Evolutionary conservation across 2,329 filamentous ascomycete genomes (phyloP), one percentile per base, ranked within the genome.

Genomic region (Phaeoacremonium minimum): DNA sequence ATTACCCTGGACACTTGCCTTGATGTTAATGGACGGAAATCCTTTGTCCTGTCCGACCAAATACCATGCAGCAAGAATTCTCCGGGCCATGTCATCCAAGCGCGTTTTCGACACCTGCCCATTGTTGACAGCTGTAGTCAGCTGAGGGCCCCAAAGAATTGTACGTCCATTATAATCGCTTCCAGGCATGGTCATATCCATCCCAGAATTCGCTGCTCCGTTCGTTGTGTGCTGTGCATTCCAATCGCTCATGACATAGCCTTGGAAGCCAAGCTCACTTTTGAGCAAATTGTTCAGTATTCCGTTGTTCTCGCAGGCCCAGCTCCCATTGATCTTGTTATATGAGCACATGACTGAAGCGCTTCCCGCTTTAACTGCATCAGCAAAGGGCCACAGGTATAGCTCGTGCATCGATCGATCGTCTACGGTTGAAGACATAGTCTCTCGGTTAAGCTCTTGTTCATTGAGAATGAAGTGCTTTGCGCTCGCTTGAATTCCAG

Each of bases 141-240:
- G 68, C 42, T 64, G 64, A 8, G 65, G 57, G 1, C 77, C 77
- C 77, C 77, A 81, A 26, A 73, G 64, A 4, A 77, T 55, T 29
- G 63, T 69, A 19, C 60, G 60, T 31, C 70, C 66, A 53, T 75
- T 76, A 50, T 58, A 77, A 48, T 75, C 66, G 35, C 66, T 78
- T 40, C 87, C 87, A 0, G 85, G 85, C 85, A 91, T 91, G 3
- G 80, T 80, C 85, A 89, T 87, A 56, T 91, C 86, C 43, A 91
- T 57, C 18, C 87, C 87, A 16, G 77, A 75, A 43, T 83, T 69
- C 16, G 85, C 79, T 35, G 73, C 71, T 8, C 71, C 71, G 7
- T 79, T 75, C 41, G 85, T 87, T 16, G 78, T 77, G 60, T 90
- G 84, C 51, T 89, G 85, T 3, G 83, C 87, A 46, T 73, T 68